Base-by-base conservation (phyloP, 2,329 filamentous ascomycete species). In the Ceratocystis diversiconidia region DNA sequence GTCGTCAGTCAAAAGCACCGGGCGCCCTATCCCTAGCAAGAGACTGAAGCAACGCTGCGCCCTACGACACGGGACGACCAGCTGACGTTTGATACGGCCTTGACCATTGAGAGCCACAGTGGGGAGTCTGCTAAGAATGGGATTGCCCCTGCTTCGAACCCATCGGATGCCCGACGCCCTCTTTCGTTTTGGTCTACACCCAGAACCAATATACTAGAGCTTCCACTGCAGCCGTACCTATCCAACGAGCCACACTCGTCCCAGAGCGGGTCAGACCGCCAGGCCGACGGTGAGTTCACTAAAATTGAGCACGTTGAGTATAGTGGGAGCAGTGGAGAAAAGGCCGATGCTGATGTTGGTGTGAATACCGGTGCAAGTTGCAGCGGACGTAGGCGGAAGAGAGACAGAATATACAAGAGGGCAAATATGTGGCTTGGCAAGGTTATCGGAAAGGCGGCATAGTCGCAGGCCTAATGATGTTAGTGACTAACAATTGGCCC, bases 1-100 rank as follows among this genome's bases (percentile, higher is more conserved):
- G 74, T 75, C 76, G 75, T 76, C 70, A 74, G 73, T 70, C 70
- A 71, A 68, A 68, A 68, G 65, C 69, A 71, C 28, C 64, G 64
- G 66, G 70, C 69, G 65, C 74, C 74, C 44, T 77, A 76, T 67
- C 65, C 71, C 36, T 72, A 75, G 55, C 61, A 71, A 19, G 70
- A 75, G 59, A 74, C 73, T 5, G 68, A 71, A 32, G 67, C 72
- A 46, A 74, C 73, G 30, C 61, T 69, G 41, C 67, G 68, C 48
- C 50, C 55, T 25, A 48, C 17, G 41, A 63, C 66, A 36, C 65
- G 67, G 7, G 61, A 66, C 22, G 61, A 68, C 41, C 57, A 64
- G 19, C 46, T 69, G 28, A 62, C 60, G 22, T 69, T 69, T 66
- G 62, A 63, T 41, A 52, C 65, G 48, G 67, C 68, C 19, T 36